Base-by-base conservation (phyloP, 2,329 filamentous ascomycete species). In the Colletotrichum sublineola region DNA sequence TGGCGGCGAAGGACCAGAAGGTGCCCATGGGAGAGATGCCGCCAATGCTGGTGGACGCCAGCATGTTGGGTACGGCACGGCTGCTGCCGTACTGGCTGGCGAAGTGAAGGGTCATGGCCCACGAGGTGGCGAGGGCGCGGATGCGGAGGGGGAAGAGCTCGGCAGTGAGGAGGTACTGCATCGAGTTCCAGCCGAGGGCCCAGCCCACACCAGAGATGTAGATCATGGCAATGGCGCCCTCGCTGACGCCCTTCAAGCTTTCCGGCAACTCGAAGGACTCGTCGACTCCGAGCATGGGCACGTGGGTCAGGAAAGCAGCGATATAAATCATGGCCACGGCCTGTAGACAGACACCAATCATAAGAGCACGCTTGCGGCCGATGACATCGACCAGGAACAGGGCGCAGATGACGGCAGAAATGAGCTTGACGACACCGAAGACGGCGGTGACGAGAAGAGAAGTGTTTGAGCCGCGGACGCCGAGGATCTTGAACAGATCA, bases 341-440 rank as follows among this genome's bases (percentile, higher is more conserved):
- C 78, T 92, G 90, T 1, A 91, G 82, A 2, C 83, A 83, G 75
- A 92, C 92, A 2, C 90, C 90, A 0, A 86, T 80, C 24, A 91
- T 84, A 0, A 92, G 85, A 0, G 90, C 85, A 9, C 90, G 88
- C 81, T 94, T 95, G 71, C 93, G 91, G 5, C 93, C 93, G 75
- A 95, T 91, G 66, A 92, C 90, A 76, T 95, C 93, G 74, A 95
- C 92, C 11, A 95, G 87, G 86, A 95, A 94, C 64, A 95, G 86
- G 0, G 93, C 93, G 79, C 93, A 95, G 50, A 89, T 75, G 42
- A 95, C 79, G 18, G 92, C 89, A 0, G 91, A 87, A 8, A 89
- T 79, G 67, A 95, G 88, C 78, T 95, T 95, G 76, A 94, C 86
- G 63, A 94, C 88, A 55, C 93, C 93, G 66, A 95, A 94, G 63